Evolutionary conservation across 208 protist genomes (phyloP).

Genomic region (Trypanosoma mega): DNA sequence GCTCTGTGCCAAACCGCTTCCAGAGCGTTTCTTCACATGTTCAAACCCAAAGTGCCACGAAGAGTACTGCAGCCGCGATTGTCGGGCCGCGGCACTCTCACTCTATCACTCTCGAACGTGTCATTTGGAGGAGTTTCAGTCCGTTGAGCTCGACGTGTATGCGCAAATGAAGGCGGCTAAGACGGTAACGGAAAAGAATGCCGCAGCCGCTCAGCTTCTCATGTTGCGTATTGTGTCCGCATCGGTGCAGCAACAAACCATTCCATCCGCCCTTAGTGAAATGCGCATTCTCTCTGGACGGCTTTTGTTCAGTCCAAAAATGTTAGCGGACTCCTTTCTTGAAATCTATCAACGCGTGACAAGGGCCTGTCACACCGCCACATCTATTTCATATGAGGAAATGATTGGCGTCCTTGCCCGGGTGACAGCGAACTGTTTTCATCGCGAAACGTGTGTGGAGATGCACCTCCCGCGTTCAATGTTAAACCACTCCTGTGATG

Average conservation of each 20-base stretch:
- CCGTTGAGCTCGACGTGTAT: constrained; percentile 82
- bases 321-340: constrained; percentile 51
- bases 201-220: constrained; percentile 75
- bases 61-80: constrained; percentile 89
- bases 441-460: constrained; percentile 53
- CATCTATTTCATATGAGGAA: constrained; percentile 80
- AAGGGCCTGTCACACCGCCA: constrained; percentile 52
- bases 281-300: constrained; percentile 67
- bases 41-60: constrained; percentile 74
- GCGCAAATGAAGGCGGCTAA: constrained; percentile 52
- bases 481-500: constrained; percentile 84
- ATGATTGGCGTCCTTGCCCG: constrained; percentile 69
- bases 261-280: constrained; percentile 71
- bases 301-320: constrained; percentile 61
- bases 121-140: constrained; percentile 60
- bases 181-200: constrained; percentile 46
- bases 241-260: constrained; percentile 43
- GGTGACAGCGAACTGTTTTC: constrained; percentile 74
- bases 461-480: constrained; percentile 69
- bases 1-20: constrained; percentile 53
- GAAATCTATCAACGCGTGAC: constrained; percentile 76
- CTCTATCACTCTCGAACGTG: constrained; percentile 79
- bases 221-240: constrained; percentile 68
- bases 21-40: constrained; percentile 70
- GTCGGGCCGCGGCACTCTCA: constrained; percentile 49